Conservation (phyloP, 345 rosid genomes). For the Bretschneidera sinensis region DNA sequence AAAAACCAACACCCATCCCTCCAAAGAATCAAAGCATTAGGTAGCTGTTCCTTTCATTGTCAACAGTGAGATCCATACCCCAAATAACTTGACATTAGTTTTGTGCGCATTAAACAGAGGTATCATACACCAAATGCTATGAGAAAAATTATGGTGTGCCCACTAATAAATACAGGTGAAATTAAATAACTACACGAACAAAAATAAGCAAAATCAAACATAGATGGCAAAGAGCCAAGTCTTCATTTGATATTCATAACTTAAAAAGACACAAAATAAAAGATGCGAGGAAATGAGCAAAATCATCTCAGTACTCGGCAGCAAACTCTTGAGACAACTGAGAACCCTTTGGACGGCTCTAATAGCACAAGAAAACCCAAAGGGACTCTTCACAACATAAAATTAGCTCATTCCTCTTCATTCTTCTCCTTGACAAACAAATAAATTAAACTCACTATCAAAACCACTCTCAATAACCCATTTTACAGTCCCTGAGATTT, state of each 20-base stretch:
- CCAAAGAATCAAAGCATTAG: conserved; percentile 11
- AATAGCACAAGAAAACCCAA: conserved; percentile 61
- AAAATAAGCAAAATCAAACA: neutral
- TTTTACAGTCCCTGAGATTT: conserved; percentile 14
- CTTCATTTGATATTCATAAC: conserved; percentile 2
- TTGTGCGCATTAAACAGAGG: too few relatives aligned
- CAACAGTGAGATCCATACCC: conserved; percentile 4
- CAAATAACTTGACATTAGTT: too few relatives aligned
- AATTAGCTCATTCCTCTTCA: conserved; percentile 16
- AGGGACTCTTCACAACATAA: conserved; percentile 11
- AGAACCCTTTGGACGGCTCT: conserved; percentile 55
- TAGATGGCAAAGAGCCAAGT: too few relatives aligned
- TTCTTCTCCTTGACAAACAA: conserved; percentile 13
- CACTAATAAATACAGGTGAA: neutral
- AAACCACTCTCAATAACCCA: conserved; percentile 19
- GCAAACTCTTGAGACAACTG: neutral
- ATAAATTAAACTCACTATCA: conserved; percentile 7
- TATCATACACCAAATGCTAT: too few relatives aligned
- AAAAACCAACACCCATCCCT: too few relatives aligned
- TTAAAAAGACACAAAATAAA: conserved; percentile 1
- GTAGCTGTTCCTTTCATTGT: conserved; percentile 5
- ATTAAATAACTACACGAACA: neutral
- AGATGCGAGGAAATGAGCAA: conserved; percentile 9
- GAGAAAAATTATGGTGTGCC: too few relatives aligned
- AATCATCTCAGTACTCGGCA: neutral